phyloP scores from a whole-genome alignment of 2,329 filamentous ascomycete species.

The Zymoseptoria brevis region DNA sequence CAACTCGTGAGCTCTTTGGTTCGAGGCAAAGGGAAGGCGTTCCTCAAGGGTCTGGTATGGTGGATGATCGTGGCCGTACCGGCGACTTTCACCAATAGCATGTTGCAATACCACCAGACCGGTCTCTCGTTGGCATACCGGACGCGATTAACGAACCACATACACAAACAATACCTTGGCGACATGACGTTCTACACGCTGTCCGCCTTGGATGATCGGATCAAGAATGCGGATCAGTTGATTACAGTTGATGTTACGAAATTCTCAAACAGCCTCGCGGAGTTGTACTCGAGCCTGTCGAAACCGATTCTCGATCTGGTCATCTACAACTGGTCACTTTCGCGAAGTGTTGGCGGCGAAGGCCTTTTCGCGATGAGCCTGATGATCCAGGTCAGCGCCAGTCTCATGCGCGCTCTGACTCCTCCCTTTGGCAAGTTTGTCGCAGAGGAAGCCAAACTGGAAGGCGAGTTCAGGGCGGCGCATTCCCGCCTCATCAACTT shows the following conservation, averaged over 20 bases:
- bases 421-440: constrained; percentile 97
- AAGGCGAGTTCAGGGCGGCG: constrained; percentile 93
- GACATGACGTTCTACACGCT: constrained; percentile 97
- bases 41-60: constrained; percentile 81
- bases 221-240: constrained; percentile 96
- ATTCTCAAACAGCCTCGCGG: constrained; percentile 89
- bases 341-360: constrained; percentile 90
- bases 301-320: constrained; percentile 93
- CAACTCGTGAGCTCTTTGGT: constrained; percentile 87
- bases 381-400: constrained; percentile 85
- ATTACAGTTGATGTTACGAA: constrained; percentile 95
- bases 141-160: constrained; percentile 83
- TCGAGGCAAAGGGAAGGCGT: constrained; percentile 82
- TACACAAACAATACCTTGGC: constrained; percentile 93
- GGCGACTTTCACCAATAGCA: constrained; percentile 61
- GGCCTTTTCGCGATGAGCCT: constrained; percentile 92
- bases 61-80: constrained; percentile 98
- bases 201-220: constrained; percentile 87
- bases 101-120: constrained; percentile 91
- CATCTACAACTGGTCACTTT: constrained; percentile 92
- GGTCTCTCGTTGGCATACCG: constrained; percentile 89
- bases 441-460: constrained; percentile 85
- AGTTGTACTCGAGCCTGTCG: constrained; percentile 91
- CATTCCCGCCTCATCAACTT: constrained; percentile 94
- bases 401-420: constrained; percentile 86